phyloP scores from a whole-genome alignment of 805 yeast genomes.

The Yamadazyma takamatsuzukensis region DNA sequence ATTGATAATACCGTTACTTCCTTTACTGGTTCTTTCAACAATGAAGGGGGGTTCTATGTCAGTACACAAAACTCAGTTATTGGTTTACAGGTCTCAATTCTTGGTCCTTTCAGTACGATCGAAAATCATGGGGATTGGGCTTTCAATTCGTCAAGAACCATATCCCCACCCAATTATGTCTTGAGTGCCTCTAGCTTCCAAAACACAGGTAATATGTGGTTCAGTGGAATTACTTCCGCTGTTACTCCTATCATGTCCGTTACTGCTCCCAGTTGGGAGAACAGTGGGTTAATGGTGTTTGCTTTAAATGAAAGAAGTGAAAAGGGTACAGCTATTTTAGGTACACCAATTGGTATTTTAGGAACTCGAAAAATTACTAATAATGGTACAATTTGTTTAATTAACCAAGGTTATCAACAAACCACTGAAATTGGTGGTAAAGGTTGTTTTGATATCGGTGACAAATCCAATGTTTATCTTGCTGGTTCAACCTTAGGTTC shows the following conservation, averaged over 20 bases:
- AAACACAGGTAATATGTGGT: slow-evolving; percentile 23
- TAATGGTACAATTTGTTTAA: slow-evolving; percentile 25
- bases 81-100: slow-evolving; percentile 15
- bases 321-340: slow-evolving; percentile 13
- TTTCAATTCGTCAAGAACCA: slow-evolving; percentile 19
- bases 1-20: slow-evolving; percentile 18
- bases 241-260: slow-evolving; percentile 14
- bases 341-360: slow-evolving; percentile 7
- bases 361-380: slow-evolving; percentile 17
- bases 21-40: slow-evolving; percentile 19
- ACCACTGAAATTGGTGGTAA: slow-evolving; percentile 17
- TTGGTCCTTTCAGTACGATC: slow-evolving; percentile 7
- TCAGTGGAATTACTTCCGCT: slow-evolving; percentile 18
- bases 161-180: slow-evolving; percentile 15
- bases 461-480: slow-evolving; percentile 14
- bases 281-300: slow-evolving; percentile 18
- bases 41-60: slow-evolving; percentile 21
- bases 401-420: slow-evolving; percentile 19
- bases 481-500: slow-evolving; percentile 6
- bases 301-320: slow-evolving; percentile 9
- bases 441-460: slow-evolving; percentile 23
- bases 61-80: slow-evolving; percentile 13
- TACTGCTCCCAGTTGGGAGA: slow-evolving; percentile 14
- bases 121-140: slow-evolving; percentile 18
- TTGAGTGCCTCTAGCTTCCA: slow-evolving; percentile 15